phyloP scores from a whole-genome alignment of 805 yeast species.

The Ogataea henricii region DNA sequence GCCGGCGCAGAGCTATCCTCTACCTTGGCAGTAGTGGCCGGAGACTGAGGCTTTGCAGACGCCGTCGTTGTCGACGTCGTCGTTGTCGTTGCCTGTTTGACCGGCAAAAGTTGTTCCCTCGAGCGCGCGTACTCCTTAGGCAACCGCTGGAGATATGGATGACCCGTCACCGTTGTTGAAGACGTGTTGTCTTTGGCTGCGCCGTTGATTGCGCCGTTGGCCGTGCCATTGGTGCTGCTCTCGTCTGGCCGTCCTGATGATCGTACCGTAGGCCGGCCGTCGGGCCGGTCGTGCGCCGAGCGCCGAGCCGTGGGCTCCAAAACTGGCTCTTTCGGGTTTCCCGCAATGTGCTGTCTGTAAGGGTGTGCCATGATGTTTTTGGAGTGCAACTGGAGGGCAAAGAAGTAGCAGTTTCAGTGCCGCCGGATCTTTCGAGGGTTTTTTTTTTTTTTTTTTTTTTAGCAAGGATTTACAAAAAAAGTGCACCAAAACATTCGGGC shows the following conservation, averaged over 20 bases:
- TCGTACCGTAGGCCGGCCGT: background rate
- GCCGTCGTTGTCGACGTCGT: background rate
- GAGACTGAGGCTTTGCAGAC: background rate
- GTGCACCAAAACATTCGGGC: too few relatives aligned
- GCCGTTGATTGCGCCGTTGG: background rate
- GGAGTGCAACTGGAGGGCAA: background rate
- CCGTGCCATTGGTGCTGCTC: background rate
- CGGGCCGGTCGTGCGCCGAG: background rate
- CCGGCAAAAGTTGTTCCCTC: constrained; percentile 1
- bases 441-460: background rate
- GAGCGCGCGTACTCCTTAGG: constrained; percentile 9
- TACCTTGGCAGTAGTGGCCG: too few relatives aligned
- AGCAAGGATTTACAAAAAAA: background rate
- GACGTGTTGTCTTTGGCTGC: too few relatives aligned
- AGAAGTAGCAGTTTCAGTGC: background rate
- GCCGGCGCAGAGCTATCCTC: too few relatives aligned
- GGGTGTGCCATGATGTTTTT: constrained; percentile 7
- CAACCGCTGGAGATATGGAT: constrained; percentile 9
- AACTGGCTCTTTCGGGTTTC: background rate
- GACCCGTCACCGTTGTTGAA: too few relatives aligned
- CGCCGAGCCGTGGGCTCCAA: background rate
- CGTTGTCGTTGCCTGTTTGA: background rate
- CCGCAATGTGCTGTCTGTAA: constrained; percentile 9
- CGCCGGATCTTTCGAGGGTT: background rate
- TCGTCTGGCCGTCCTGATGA: background rate